Evolutionary conservation across 129 eudicot genomes (phyloP).

Genomic region (Tagetes erecta): DNA sequence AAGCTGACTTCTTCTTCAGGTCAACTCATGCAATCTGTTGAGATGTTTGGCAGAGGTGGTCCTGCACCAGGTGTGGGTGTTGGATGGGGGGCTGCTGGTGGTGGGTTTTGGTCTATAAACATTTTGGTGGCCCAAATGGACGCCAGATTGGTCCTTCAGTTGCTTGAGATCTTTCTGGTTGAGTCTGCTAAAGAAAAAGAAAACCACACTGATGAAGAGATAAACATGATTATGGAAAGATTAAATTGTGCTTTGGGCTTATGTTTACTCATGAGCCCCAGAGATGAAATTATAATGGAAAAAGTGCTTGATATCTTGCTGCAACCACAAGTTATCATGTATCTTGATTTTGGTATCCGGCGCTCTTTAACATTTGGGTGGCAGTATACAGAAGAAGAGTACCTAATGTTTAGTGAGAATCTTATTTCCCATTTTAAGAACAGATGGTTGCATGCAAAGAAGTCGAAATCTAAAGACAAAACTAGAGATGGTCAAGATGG

Average conservation of each 20-base stretch:
- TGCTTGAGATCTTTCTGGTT: conserved; percentile 46
- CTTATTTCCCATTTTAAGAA: conserved; percentile 67
- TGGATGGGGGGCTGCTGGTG: conserved; percentile 93
- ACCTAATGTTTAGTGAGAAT: conserved; percentile 43
- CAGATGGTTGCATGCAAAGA: conserved; percentile 70
- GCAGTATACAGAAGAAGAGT: conserved; percentile 65
- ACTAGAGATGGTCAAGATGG: conserved; percentile 20
- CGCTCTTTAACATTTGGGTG: conserved; percentile 44
- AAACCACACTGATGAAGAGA: conserved; percentile 37
- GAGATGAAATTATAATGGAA: conserved; percentile 48
- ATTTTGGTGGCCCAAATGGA: conserved; percentile 70
- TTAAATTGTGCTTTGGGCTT: conserved; percentile 55
- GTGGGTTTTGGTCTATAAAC: conserved; percentile 82
- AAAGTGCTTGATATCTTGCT: conserved; percentile 54
- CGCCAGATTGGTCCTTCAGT: conserved; percentile 56
- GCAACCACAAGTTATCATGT: conserved; percentile 58
- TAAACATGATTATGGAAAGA: conserved; percentile 40
- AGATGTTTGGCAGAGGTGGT: conserved; percentile 89
- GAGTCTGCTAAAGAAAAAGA: conserved; percentile 27
- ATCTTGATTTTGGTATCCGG: conserved; percentile 51
- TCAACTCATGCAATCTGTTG: conserved; percentile 49
- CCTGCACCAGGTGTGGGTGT: conserved; percentile 97
- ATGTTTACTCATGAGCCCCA: conserved; percentile 63
- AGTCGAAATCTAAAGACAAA: conserved; percentile 40
- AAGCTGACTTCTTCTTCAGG: conserved; percentile 46